Evolutionary conservation across 2,329 filamentous ascomycete genomes (phyloP).

Genomic region (Dryadomyces quercivorus): DNA sequence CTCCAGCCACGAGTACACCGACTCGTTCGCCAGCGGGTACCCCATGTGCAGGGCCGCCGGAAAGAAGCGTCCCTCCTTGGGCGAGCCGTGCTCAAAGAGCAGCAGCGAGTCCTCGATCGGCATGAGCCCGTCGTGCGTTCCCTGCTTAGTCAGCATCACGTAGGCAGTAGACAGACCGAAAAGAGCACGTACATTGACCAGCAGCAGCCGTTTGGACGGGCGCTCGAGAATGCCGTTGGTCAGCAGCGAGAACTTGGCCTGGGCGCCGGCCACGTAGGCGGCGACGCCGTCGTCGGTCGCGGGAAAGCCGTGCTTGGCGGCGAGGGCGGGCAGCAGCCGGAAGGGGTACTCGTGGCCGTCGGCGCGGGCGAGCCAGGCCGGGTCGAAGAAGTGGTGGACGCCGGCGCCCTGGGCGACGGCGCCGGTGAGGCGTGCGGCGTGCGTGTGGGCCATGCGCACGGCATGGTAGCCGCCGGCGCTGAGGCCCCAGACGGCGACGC

Average conservation of each 20-base stretch:
- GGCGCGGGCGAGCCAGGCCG: constrained; percentile 46
- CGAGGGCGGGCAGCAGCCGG: constrained; percentile 39
- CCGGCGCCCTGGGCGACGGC: constrained; percentile 52
- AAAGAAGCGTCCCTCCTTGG: constrained; percentile 56
- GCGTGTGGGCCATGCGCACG: constrained; percentile 55
- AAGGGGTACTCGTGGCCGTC: constrained; percentile 59
- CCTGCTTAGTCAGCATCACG: constrained; percentile 23
- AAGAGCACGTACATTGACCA: constrained; percentile 42
- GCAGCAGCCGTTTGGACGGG: constrained; percentile 42
- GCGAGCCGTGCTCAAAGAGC: constrained; percentile 49
- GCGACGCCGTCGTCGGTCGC: constrained; percentile 35
- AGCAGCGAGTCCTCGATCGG: constrained; percentile 57
- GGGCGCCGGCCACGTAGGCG: constrained; percentile 25
- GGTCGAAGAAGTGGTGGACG: constrained; percentile 47
- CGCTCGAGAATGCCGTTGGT: constrained; percentile 44
- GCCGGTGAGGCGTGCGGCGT: constrained; percentile 39
- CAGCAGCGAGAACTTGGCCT: constrained; percentile 50
- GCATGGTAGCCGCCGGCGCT: constrained; percentile 59
- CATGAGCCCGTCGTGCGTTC: constrained; percentile 51
- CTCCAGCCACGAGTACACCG: constrained; percentile 52
- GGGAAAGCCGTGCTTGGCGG: constrained; percentile 49
- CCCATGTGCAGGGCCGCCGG: constrained; percentile 53
- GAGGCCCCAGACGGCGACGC: constrained; percentile 51
- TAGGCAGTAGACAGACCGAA: too few relatives aligned
- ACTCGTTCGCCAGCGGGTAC: constrained; percentile 46